Base-by-base conservation (phyloP, 2,329 filamentous ascomycete species). In the Lojkania enalia region DNA sequence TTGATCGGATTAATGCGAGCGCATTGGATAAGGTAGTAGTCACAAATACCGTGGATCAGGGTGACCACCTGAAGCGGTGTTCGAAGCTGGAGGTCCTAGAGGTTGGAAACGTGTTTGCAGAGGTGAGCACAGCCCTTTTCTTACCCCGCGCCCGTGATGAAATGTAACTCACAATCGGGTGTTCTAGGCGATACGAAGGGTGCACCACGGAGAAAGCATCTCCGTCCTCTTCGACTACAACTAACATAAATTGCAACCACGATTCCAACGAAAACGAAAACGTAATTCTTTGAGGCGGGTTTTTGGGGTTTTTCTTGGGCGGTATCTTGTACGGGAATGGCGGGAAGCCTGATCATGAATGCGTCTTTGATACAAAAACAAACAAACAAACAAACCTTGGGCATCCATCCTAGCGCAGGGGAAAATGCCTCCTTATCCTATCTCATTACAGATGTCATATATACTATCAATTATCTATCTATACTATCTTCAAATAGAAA, bases 191-290 rank as follows among this genome's bases (percentile, higher is more conserved):
- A 96, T 97, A 59, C 87, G 94, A 52, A 84, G 94, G 52, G 92
- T 97, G 47, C 94, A 99, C 73, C 91, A 97, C 71, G 94, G 94
- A 62, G 94, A 99, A 76, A 96, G 90, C 64, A 96, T 99, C 73
- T 96, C 90, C 69, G 89, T 94, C 49, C 80, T 99, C 39, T 99
- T 99, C 73, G 86, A 90, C 67, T 87, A 89, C 71, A 86, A 89
- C 67, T 90, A 64, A 51, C 30, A 7, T 9, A 15, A 12, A 15
- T 33, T 15, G 6, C 7, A 33, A 6, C 7, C 14, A 6, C 14
- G 30, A 33, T 16, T 15, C 9, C 30, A n/a, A n/a, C n/a, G n/a
- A n/a, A n/a, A n/a, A n/a, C n/a, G n/a, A n/a, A n/a, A n/a, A n/a
- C n/a, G 7, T 6, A 9, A 33, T 33, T 16, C 30, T 15, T 16